Percentiles rank a stretch among this genome's conserved stretches.
Evolutionary conservation across 2,329 filamentous ascomycete species (phyloP).

Genomic region (Cryphonectria naterciae): DNA sequence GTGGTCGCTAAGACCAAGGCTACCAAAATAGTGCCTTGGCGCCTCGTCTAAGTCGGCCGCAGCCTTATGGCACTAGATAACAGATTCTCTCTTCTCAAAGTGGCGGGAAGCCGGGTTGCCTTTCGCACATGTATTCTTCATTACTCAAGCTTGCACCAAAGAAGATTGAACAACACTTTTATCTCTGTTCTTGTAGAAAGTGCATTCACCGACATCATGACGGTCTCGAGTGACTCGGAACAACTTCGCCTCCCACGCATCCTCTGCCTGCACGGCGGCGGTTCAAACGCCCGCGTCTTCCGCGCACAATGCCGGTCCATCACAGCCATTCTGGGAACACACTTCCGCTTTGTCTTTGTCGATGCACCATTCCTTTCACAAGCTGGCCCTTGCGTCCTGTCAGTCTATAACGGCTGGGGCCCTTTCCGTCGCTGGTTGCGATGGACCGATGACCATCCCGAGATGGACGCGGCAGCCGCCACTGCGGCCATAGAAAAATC

Average conservation of each 20-base stretch:
- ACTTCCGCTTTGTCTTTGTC: not conserved
- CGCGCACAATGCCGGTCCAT: slow-evolving; percentile 1
- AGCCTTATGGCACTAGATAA: not conserved
- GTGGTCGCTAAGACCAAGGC: not conserved
- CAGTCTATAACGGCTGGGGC: not conserved
- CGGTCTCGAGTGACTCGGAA: not conserved
- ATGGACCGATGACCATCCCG: not conserved
- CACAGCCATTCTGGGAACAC: not conserved
- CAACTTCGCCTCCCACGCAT: not conserved
- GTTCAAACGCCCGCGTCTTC: not conserved
- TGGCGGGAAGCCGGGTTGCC: not conserved
- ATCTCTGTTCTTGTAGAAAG: not conserved
- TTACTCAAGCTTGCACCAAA: too few species aligned
- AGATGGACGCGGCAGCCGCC: not conserved
- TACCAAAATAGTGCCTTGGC: not conserved
- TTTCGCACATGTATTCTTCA: not conserved
- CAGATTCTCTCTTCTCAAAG: not conserved
- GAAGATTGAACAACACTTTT: not conserved
- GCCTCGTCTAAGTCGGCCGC: not conserved
- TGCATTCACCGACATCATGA: not conserved
- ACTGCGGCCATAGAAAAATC: not conserved
- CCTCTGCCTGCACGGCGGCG: not conserved
- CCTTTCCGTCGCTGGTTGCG: slow-evolving; percentile 3
- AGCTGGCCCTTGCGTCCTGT: not conserved
- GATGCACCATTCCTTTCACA: not conserved